Evolutionary conservation across 352 stramenopile genomes (phyloP), one percentile per base, ranked within the genome.

Genomic region (Pythium rishiriense): DNA sequence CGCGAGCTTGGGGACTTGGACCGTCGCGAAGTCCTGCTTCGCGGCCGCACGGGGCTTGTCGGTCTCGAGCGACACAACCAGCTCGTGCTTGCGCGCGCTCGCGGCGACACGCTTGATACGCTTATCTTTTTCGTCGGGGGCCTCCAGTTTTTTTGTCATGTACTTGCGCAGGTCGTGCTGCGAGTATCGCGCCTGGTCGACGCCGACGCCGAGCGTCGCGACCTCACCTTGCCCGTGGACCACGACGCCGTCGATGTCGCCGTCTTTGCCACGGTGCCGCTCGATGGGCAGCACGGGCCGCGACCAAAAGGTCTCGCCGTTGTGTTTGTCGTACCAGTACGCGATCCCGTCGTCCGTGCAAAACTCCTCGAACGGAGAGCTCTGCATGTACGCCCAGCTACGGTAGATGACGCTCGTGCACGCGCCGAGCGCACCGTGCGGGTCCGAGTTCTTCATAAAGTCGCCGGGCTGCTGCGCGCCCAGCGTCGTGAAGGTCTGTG

Each of bases 321-420:
- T 85, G 14, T 75, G 66, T 49, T 82, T 83, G 58, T 91, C 76
- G 46, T 91, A 93, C 92, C 91, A 98, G 69, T 98, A 98, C 7
- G 91, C 75, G 19, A 98, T 72, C 14, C 93, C 92, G 51, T 97
- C 91, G 31, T 94, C 87, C 1, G 91, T 97, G 55, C 79, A 64
- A 65, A 97, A 98, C 74, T 98, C 90, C 51, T 98, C 90, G 43
- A 87, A 93, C 6, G 79, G 73, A 26, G 74, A 73, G 29, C 66
- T 76, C 71, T 98, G 94, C 71, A 93, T 84, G 67, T 97, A 98
- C 4, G 84, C 88, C 90, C 91, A 98, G 41, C 88, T 98, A 3
- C 94, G 80, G 55, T 98, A 98, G 7, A 98, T 82, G 14, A 93
- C 72, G 43, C 87, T 93, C 3, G 90, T 86, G 48, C 89, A 94